Percentiles rank a stretch among this genome's conserved stretches.
Conservation (phyloP, 2,329 filamentous ascomycete genomes). For the Aplosporella prunicola region DNA sequence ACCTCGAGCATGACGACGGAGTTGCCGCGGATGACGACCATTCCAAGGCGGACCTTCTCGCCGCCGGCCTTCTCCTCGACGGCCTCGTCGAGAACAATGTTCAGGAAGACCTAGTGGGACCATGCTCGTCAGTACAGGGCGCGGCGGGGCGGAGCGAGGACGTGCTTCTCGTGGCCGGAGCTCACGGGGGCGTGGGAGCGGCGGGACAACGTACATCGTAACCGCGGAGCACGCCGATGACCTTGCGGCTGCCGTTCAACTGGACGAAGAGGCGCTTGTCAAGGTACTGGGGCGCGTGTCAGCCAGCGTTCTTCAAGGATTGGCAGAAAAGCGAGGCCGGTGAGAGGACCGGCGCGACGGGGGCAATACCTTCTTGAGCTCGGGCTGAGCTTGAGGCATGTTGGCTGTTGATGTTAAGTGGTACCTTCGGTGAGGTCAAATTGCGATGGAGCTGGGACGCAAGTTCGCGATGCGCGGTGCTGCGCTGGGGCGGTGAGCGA, state of each 20-base stretch:
- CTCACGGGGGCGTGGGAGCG: not conserved
- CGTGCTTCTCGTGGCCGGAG: not conserved
- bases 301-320: not conserved
- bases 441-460: too few species aligned
- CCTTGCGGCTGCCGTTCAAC: constrained; percentile 93
- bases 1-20: constrained; percentile 96
- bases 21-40: constrained; percentile 94
- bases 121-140: not conserved
- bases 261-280: constrained; percentile 98
- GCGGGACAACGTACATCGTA: constrained; percentile 68
- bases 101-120: constrained; percentile 72
- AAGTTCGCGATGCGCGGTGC: too few species aligned
- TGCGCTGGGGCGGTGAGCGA: not conserved
- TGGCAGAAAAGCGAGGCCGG: not conserved
- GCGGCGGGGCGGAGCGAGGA: not conserved
- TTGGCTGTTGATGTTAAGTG: constrained; percentile 33
- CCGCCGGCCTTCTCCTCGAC: constrained; percentile 88
- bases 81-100: constrained; percentile 94
- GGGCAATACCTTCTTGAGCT: constrained; percentile 81
- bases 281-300: constrained; percentile 61
- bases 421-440: too few species aligned
- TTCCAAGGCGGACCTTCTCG: constrained; percentile 82
- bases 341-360: not conserved
- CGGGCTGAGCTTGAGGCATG: constrained; percentile 98
- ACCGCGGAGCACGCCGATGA: constrained; percentile 85